A percentile compares a stretch with the other conserved stretches of the same genome.
These are phyloP conservation scores for Yamadazyma sp. DNA, from an alignment of 805 yeast species.

Conservation along the genomic window DNA sequence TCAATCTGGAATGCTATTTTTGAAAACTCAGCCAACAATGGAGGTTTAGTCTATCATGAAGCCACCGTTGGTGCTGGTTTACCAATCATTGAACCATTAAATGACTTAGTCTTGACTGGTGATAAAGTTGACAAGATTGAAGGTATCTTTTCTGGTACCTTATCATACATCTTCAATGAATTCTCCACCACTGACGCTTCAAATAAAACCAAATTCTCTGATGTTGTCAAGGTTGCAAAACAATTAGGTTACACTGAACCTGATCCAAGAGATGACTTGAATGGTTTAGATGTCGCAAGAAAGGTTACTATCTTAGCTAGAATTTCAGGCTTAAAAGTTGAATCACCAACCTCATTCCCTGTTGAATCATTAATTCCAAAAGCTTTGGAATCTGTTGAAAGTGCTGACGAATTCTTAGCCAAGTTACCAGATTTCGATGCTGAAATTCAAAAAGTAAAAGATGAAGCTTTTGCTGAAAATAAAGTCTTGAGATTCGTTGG, in stretches of 20 bases:
- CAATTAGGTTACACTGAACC: constrained; percentile 96
- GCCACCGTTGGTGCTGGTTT: constrained; percentile 99
- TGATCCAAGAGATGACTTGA: constrained; percentile 98
- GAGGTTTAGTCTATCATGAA: constrained; percentile 90
- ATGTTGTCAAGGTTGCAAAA: constrained; percentile 85
- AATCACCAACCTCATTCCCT: constrained; percentile 88
- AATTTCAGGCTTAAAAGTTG: constrained; percentile 80
- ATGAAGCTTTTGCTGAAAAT: constrained; percentile 74
- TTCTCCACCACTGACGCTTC: constrained; percentile 68
- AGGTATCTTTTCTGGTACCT: constrained; percentile 95
- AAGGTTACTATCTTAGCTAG: constrained; percentile 96
- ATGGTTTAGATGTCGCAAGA: constrained; percentile 98
- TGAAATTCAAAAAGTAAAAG: constrained; percentile 73
- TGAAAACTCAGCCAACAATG: constrained; percentile 46
- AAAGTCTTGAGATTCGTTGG: constrained; percentile 95
- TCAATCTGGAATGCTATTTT: constrained; percentile 76
- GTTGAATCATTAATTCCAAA: constrained; percentile 92
- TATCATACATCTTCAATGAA: constrained; percentile 92
- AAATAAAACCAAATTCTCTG: constrained; percentile 72
- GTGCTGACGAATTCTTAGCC: constrained; percentile 75
- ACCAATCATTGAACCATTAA: constrained; percentile 86
- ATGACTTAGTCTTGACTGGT: constrained; percentile 88
- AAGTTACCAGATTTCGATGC: constrained; percentile 80
- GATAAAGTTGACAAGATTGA: constrained; percentile 89
- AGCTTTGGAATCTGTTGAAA: constrained; percentile 67